Base-by-base conservation (phyloP, 179 eudicot genomes). In the Heliamphora pulchella region DNA sequence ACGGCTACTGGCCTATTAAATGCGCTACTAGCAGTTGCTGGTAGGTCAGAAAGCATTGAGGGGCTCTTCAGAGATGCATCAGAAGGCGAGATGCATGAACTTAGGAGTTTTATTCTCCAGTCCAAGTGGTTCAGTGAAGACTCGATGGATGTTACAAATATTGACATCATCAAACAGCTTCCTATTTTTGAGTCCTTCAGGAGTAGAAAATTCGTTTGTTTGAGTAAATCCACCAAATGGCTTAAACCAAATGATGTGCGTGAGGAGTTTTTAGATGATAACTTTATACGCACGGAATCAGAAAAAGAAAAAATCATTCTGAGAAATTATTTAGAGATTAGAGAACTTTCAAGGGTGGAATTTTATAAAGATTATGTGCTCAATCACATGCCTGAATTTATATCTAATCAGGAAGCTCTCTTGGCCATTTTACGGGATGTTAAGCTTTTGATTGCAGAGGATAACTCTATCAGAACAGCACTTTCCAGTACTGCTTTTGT, bases 51-150 rank as follows among this genome's bases (percentile, higher is more conserved):
- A 83, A 87, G 86, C 41, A 80, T 97, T 78, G 92, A 84, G 75
- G 82, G 75, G 81, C 91, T 94, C 68, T 97, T 97, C 78, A 74
- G 82, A 86, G 86, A 94, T 85, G 92, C 95, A 75, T 85, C 94
- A 48, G 98, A 94, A 83, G 94, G 96, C 59, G 98, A 92, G 84
- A 82, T 94, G 81, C 97, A 90, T 83, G 99, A 97, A 85, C 85
- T 97, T 77, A 88, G 98, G 82, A 91, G 91, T 83, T 97, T 92
- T 90, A 87, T 97, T 91, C 89, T 97, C 79, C 99, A 94, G 87
- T 92, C 94, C 39, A 97, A 91, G 89, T 97, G 99, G 99, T 97
- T 92, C 82, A 80, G 82, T 84, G 98, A 89, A 83, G 87, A 80
- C 80, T 86, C 81, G 20, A 84, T 94, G 89, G 86, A 80, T 85